Base-by-base conservation (phyloP, 192 early-diverging fungal species). In the Geranomyces michiganensis region DNA sequence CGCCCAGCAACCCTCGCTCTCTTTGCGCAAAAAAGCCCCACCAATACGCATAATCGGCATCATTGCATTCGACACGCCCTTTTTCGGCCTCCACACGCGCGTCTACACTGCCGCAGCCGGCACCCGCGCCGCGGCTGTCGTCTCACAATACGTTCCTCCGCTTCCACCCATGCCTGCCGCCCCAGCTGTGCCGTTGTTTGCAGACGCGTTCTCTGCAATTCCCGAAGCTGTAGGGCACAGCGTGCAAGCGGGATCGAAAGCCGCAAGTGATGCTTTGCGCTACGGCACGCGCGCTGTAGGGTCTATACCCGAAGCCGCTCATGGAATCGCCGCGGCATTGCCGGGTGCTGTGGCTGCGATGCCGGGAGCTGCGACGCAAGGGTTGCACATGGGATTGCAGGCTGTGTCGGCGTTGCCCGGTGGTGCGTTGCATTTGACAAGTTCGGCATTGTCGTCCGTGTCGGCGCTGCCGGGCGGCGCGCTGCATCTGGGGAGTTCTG, bases 51-150 rank as follows among this genome's bases (percentile, higher is more conserved):
- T 85, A 29, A 67, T 79, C 45, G 75, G 72, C 1, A 48, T 85
- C 44, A 41, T 83, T 53, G 29, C 78, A 10, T 81, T 78, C 61
- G 84, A 85, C 65, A 71, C 80, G 15, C 84, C 84, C 14, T 85
- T 85, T 56, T 85, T 69, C 62, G 81, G 84, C 15, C 71, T 85
- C 51, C 66, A 80, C 49, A 36, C 84, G 10, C 33, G 49, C 31
- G 78, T 78, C 29, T 77, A 73, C 53, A 76, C 81, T 4, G 36
- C 73, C n/a, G 81, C 79, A 10, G 80, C 75, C 22, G 75, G 78
- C 21, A 58, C 76, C 0, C 58, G 68, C 2, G 76, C 80, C 10
- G 71, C 77, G 1, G 44, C 33, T 27, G 61, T 76, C 30, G 59
- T 81, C 12, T 55, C 70, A 1, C 41, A 75, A 15, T 82, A 78